A percentile compares a stretch with the other conserved stretches of the same genome.
These are phyloP conservation scores for Penicillium paneum DNA, from an alignment of 2,329 filamentous ascomycete species.

Conservation along the genomic window DNA sequence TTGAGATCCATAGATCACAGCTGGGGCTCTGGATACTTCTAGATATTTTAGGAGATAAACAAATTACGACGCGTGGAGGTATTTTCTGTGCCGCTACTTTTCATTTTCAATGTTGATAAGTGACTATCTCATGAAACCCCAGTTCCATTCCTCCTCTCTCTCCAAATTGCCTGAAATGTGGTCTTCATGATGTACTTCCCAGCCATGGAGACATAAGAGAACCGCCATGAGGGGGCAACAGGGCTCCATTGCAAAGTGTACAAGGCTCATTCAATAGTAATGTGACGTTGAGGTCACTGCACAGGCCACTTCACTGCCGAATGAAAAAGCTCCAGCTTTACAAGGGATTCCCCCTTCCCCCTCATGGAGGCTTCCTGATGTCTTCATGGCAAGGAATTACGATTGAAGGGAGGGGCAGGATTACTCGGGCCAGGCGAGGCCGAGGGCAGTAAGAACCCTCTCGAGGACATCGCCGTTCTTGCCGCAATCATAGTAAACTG, in stretches of 20 bases:
- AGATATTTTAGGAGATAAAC: background rate
- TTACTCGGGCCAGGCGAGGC: background rate
- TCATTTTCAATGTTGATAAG: slow-evolving; percentile 1
- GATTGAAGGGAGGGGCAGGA: background rate
- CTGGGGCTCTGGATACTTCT: background rate
- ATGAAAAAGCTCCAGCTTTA: background rate
- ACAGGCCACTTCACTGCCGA: slow-evolving; percentile 1
- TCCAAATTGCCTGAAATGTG: background rate
- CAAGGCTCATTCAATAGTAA: slow-evolving; percentile 1
- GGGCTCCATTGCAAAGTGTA: background rate
- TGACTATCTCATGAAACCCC: background rate
- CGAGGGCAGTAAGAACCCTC: background rate
- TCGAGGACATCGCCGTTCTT: background rate
- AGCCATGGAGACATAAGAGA: background rate
- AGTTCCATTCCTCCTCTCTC: background rate
- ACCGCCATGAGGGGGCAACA: background rate
- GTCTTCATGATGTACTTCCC: background rate
- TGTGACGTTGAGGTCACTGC: background rate
- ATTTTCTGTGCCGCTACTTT: background rate
- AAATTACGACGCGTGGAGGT: background rate
- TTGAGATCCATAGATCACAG: too few relatives aligned
- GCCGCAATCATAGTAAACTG: background rate
- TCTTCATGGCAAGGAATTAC: background rate
- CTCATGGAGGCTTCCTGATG: background rate
- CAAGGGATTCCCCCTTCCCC: background rate